Evolutionary conservation across 345 rosid species (phyloP).

Genomic region (Pelargonium nanum): DNA sequence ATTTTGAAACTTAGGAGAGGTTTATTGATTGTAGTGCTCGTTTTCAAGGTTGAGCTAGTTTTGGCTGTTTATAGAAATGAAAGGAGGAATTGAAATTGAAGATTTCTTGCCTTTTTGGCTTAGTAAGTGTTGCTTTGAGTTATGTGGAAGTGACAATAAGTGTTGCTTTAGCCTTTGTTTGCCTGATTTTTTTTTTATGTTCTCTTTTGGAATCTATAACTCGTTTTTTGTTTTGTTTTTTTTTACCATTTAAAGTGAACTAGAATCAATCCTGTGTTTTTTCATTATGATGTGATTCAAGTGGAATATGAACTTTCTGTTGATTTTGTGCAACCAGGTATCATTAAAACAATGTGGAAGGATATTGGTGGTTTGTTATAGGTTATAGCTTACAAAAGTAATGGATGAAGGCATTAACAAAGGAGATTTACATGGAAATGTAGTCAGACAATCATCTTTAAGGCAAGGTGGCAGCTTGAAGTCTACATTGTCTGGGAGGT

Average conservation of each 20-base stretch:
- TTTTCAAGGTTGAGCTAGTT: not conserved
- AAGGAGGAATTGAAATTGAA: not conserved
- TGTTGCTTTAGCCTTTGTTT: not conserved
- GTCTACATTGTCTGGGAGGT: conserved; percentile 61
- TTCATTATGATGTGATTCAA: not conserved
- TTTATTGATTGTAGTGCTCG: too few relatives aligned
- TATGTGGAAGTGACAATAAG: not conserved
- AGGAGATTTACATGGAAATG: conserved; percentile 36
- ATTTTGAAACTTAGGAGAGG: too few relatives aligned
- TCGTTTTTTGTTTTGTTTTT: not conserved
- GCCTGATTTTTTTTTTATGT: not conserved
- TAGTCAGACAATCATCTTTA: conserved; percentile 35
- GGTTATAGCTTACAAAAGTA: conserved; percentile 1
- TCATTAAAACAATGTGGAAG: not conserved
- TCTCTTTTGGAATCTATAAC: not conserved
- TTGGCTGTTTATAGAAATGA: not conserved
- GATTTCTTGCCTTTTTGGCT: too few relatives aligned
- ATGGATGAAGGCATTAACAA: conserved; percentile 53
- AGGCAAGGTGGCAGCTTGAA: conserved; percentile 48
- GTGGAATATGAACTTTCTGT: not conserved
- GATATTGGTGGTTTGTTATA: not conserved
- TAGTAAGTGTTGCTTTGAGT: not conserved
- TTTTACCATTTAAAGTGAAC: not conserved
- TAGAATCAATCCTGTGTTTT: not conserved
- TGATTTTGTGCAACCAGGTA: not conserved